These are phyloP conservation scores for Picochlorum sp. DNA, from an alignment of 139 green algal species.

Conservation along the genomic window DNA sequence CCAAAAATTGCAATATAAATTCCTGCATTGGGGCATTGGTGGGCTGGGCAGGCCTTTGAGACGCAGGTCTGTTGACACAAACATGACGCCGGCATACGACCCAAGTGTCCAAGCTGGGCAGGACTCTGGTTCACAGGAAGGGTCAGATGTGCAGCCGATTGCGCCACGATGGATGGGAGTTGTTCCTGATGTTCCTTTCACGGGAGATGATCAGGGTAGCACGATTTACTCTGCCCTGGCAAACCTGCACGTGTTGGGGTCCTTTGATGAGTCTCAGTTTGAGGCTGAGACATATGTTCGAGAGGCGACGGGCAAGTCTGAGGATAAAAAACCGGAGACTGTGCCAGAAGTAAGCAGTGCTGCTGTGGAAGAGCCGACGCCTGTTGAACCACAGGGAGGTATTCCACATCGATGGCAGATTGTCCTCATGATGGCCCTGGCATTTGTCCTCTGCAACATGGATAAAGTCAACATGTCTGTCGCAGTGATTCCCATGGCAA, in stretches of 20 bases:
- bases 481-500: slow-evolving; percentile 95
- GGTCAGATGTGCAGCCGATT: background rate
- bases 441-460: slow-evolving; percentile 97
- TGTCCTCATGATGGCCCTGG: slow-evolving; percentile 45
- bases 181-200: slow-evolving; percentile 20
- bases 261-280: slow-evolving; percentile 16
- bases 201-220: slow-evolving; percentile 30
- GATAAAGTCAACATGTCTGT: slow-evolving; percentile 99
- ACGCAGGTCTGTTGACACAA: no score
- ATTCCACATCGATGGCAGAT: slow-evolving; percentile 50
- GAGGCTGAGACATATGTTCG: slow-evolving; percentile 1
- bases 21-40: no score
- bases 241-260: slow-evolving; percentile 3
- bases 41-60: no score
- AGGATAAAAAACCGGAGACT: no score
- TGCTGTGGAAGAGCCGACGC: background rate
- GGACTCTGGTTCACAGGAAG: background rate
- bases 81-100: no score
- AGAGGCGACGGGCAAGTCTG: background rate
- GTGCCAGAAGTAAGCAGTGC: background rate
- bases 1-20: background rate
- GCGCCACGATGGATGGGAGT: slow-evolving; percentile 1
- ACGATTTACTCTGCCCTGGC: slow-evolving; percentile 27
- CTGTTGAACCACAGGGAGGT: slow-evolving; percentile 9
- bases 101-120: background rate